Conservation (phyloP, 768 basidiomycete genomes). For the Rhodotorula taiwanensis region DNA sequence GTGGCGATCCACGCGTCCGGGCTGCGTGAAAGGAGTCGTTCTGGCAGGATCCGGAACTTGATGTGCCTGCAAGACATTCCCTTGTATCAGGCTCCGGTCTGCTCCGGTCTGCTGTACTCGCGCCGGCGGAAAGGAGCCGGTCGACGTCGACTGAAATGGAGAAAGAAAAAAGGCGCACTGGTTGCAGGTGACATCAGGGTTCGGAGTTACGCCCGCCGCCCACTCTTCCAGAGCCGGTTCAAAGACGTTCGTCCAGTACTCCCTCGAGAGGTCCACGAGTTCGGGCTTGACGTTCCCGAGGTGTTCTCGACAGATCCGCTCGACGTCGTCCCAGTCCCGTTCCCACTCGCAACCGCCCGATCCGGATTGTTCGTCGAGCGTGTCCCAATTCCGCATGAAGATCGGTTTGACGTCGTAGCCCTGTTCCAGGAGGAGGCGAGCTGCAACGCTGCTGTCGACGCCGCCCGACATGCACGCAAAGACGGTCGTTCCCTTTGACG, state of each 20-base stretch:
- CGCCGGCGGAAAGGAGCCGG: too few relatives aligned
- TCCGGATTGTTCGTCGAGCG: conserved; percentile 67
- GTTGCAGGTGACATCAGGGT: conserved; percentile 91
- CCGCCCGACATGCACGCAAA: conserved; percentile 91
- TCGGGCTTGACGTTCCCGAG: conserved; percentile 67
- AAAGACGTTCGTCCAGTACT: conserved; percentile 89
- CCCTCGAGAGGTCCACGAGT: conserved; percentile 70
- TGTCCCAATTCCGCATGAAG: conserved; percentile 96
- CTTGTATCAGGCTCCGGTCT: too few relatives aligned
- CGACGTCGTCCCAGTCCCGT: conserved; percentile 87
- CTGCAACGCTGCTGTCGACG: conserved; percentile 85
- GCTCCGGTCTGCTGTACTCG: too few relatives aligned
- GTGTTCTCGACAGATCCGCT: conserved; percentile 59
- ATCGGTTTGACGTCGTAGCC: conserved; percentile 57
- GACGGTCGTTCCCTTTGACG: conserved; percentile 47
- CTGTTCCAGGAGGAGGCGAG: conserved; percentile 63
- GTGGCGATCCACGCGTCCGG: conserved; percentile 61
- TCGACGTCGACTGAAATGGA: background rate
- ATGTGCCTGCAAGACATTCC: conserved; percentile 68
- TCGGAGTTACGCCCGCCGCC: conserved; percentile 75
- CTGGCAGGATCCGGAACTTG: conserved; percentile 78
- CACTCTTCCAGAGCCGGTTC: conserved; percentile 73
- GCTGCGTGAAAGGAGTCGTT: conserved; percentile 50
- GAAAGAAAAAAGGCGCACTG: conserved; percentile 49
- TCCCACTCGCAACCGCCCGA: conserved; percentile 93